Evolutionary conservation across 495 filamentous ascomycete species (phyloP), one percentile per base, ranked within the genome.

Genomic region (Emericellopsis terricola): DNA sequence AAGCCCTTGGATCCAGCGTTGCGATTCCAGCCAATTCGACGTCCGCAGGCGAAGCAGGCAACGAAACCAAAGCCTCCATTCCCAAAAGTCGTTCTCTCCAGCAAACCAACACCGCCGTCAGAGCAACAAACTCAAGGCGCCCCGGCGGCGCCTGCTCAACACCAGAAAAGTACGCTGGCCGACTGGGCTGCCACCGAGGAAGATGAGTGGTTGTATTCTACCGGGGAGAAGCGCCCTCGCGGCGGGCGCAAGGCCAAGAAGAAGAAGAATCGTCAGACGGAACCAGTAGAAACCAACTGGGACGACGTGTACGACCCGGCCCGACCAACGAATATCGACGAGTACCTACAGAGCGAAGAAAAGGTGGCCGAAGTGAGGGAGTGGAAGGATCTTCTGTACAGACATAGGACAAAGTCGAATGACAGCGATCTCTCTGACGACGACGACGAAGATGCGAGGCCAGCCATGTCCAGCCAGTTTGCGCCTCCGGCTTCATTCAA

Each of bases 221-320:
- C 37, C 1, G 39, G 37, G 13, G 76, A 83, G 45, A 78, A 81
- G 55, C 66, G 73, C 17, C 70, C 76, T 44, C 73, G 85, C 35
- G 82, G 82, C 27, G 81, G 82, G n/a, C 53, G 63, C 19, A 87
- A 84, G 56, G n/a, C n/a, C n/a, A n/a, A n/a, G n/a, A 86, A 86
- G 59, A 73, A 80, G 50, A 89, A 85, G 64, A 89, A 87, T 64
- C 71, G 73, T 42, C 60, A 64, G 24, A 74, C 80, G 16, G 60
- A 69, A 26, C 66, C 58, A 28, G 44, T 62, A 24, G 59, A 71
- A 33, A 79, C 80, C 28, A 75, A 93, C 47, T 94, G 86, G 87
- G 81, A 93, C 47, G 86, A 92, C 49, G 73, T 86, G 29, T 96
- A 94, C 45, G 87, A 94, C 45, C 80, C 83, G 0, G 65, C 77